Evolutionary conservation across 2,329 filamentous ascomycete genomes (phyloP), one percentile per base, ranked within the genome.

Genomic region (Cladosporium sp.): DNA sequence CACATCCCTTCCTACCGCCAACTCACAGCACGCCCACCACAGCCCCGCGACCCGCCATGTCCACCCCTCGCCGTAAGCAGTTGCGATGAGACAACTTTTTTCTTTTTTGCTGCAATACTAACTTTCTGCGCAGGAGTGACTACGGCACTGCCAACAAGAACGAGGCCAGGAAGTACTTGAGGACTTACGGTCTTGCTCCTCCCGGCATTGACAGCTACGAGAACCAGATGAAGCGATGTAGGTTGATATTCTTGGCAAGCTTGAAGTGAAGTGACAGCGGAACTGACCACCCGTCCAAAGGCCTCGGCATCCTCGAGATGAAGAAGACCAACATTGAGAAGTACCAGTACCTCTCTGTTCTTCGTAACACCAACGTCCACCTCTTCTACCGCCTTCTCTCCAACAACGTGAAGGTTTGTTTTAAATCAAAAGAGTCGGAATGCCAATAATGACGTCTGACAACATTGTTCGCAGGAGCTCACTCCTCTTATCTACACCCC

Each of bases 401-500:
- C 70, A 87, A 92, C 79, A 89, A 94, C 80, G 79, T 86, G 79
- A 85, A 85, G 81, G 83, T 84, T 59, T 21, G 54, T 65, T 4
- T 4, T 3, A 3, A 44, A 38, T 2, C 32, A 44, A 44, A 57
- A 36, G 15, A 21, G 41, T 30, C 26, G 54, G 34, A 57, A 34
- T 32, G 59, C 44, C 32, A 59, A 59, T 44, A 49, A 41, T 47
- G 52, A 55, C 18, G 68, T 61, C 74, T 89, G 41, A 68, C 61
- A 38, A 64, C 2, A 21, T 30, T 30, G 26, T 68, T 12, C 15
- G 38, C 84, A 90, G 81, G 90, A 93, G 74, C 82, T 94, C 71
- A 93, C 92, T 81, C 92, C 92, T 59, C 83, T 94, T 70, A 92
- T 95, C 74, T 95, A 95, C 82, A 95, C 92, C 21, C 92, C 92